phyloP scores from a whole-genome alignment of 108 stramenopile species.

The Cyclotella baltica region DNA sequence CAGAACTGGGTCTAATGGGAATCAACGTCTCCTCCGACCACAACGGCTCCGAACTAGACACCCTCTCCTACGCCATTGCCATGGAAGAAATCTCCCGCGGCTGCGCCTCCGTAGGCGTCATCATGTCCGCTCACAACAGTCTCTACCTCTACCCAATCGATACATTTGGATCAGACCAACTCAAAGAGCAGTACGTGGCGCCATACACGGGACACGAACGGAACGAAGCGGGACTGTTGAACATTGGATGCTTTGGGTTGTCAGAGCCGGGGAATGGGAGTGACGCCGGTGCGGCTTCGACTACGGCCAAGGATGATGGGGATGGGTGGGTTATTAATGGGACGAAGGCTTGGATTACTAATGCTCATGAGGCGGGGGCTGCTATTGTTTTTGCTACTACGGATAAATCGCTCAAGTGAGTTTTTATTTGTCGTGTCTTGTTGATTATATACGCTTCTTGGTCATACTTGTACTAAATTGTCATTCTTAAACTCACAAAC shows the following conservation, averaged over 20 bases:
- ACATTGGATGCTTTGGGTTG: slow-evolving; percentile 93
- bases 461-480: neutral
- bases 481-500: too few relatives aligned
- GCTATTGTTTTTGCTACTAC: slow-evolving; percentile 98
- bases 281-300: slow-evolving; percentile 95
- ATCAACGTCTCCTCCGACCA: slow-evolving; percentile 84
- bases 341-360: slow-evolving; percentile 99
- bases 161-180: slow-evolving; percentile 88
- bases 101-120: slow-evolving; percentile 95
- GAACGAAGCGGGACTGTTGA: slow-evolving; percentile 51
- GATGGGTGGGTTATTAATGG: slow-evolving; percentile 95
- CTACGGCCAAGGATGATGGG: slow-evolving; percentile 90
- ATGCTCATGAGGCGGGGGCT: slow-evolving; percentile 92
- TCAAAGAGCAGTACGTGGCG: slow-evolving; percentile 81
- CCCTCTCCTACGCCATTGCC: slow-evolving; percentile 96
- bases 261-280: slow-evolving; percentile 91
- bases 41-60: slow-evolving; percentile 93
- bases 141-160: slow-evolving; percentile 95
- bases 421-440: slow-evolving; percentile 3
- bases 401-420: slow-evolving; percentile 94
- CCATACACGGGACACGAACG: slow-evolving; percentile 67
- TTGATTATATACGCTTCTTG: neutral
- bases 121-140: slow-evolving; percentile 96
- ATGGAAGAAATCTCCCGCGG: slow-evolving; percentile 98
- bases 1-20: slow-evolving; percentile 97